Base-by-base conservation (phyloP, 148 eudicot species). In the Camellia lanceoleosa region DNA sequence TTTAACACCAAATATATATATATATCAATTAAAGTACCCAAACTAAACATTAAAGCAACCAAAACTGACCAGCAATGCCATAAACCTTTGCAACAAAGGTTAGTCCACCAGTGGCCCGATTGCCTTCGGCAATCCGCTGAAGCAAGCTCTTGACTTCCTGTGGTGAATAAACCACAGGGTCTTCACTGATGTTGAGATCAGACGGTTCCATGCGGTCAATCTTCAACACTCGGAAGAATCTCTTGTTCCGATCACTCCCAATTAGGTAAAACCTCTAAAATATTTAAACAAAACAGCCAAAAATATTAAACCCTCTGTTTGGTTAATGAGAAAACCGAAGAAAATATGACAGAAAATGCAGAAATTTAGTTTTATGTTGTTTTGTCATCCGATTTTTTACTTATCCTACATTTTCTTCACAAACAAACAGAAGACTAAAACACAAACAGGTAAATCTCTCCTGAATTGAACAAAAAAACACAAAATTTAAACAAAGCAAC, bases 21-120 rank as follows among this genome's bases (percentile, higher is more conserved):
- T 30, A 30, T 30, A 58, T 30, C 55, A 38, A 58, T 30, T 44
- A 42, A 70, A 68, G 3, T 38, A 43, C 11, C 59, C 55, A 18
- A 49, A 47, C 58, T 13, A 47, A 47, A 12, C 60, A 64, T 9
- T 11, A 13, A 65, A 77, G 47, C 4, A 15, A 60, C 30, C 13
- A 18, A 51, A 61, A 82, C 86, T 54, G 68, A 91, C 99, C 99
- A 8, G 97, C 98, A 82, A 96, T 85, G 64, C 97, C 99, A 81
- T 90, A 96, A 52, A 92, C 97, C 80, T 94, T 96, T 13, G 95
- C 94, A 46, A 96, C 97, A 76, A 89, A 88, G 52, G 81, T 83
- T 71, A 92, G 84, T 15, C 99, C 99, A 68, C 99, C 99, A 2
- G 95, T 94, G 42, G 98, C 97, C 56, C 97, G 91, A 72, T 96